Conservation (phyloP, 768 basidiomycete genomes). For the Suillus occidentalis region DNA sequence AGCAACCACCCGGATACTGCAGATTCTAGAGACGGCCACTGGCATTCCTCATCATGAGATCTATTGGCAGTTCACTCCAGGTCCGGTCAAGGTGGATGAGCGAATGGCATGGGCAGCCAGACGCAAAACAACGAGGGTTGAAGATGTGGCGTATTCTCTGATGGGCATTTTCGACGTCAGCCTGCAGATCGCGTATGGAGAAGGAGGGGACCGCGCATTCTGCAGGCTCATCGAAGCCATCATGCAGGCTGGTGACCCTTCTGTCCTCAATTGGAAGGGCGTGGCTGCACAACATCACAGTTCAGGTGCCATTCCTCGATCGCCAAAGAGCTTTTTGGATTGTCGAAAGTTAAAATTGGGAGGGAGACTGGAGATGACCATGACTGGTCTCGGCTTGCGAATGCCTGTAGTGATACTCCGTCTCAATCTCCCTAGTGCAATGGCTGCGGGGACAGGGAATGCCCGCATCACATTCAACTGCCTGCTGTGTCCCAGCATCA, state of each 20-base stretch:
- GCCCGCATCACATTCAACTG: background rate
- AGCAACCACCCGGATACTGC: background rate
- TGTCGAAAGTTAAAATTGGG: background rate
- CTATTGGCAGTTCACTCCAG: background rate
- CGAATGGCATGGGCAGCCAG: slow-evolving; percentile 17
- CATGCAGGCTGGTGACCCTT: slow-evolving; percentile 6
- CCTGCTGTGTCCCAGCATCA: background rate
- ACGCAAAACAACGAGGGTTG: slow-evolving; percentile 15
- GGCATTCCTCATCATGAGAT: background rate
- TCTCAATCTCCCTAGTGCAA: background rate
- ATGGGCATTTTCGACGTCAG: slow-evolving; percentile 17
- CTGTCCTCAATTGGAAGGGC: slow-evolving; percentile 10
- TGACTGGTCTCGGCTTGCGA: background rate
- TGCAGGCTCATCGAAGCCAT: slow-evolving; percentile 12
- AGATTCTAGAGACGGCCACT: background rate
- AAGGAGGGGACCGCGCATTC: slow-evolving; percentile 14
- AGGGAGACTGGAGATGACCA: background rate
- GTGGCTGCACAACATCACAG: background rate
- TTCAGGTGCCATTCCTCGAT: background rate
- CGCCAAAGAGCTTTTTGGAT: background rate
- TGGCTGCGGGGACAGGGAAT: background rate
- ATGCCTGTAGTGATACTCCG: background rate
- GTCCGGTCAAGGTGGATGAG: slow-evolving; percentile 1
- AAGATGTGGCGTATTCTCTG: slow-evolving; percentile 19
- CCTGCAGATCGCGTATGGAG: slow-evolving; percentile 18